Conservation (phyloP, 1,139 yeast species). For the Zygoascus meyerae region DNA sequence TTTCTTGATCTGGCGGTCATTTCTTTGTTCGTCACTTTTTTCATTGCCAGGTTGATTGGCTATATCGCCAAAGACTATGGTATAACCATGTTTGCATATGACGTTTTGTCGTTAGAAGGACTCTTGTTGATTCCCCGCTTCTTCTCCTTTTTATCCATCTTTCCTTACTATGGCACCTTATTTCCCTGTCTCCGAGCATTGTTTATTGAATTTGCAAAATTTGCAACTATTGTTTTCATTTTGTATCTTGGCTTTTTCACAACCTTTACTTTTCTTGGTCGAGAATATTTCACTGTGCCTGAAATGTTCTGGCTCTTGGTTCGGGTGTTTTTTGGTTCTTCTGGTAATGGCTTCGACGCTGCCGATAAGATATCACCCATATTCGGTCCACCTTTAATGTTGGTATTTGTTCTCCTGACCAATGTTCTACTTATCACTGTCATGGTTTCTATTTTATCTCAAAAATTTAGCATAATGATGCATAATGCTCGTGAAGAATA, state of each 20-base stretch:
- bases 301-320: conserved; percentile 33
- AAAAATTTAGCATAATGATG: conserved; percentile 31
- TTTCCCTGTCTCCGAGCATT: conserved; percentile 32
- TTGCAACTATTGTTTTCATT: conserved; percentile 29
- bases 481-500: conserved; percentile 32
- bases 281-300: conserved; percentile 25
- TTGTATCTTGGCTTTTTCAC: conserved; percentile 33
- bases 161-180: conserved; percentile 33
- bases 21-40: conserved; percentile 25
- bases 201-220: conserved; percentile 31
- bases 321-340: conserved; percentile 32
- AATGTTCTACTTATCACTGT: conserved; percentile 31
- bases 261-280: conserved; percentile 32
- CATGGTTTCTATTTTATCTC: conserved; percentile 32
- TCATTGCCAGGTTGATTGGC: conserved; percentile 22
- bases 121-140: conserved; percentile 31
- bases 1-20: conserved; percentile 29
- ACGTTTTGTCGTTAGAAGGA: conserved; percentile 31
- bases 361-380: conserved; percentile 28
- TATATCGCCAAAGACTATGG: conserved; percentile 19
- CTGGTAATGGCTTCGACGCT: conserved; percentile 31
- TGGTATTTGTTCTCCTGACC: conserved; percentile 28
- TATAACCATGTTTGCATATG: conserved; percentile 25
- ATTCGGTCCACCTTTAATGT: conserved; percentile 33
- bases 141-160: conserved; percentile 30